Percentiles rank a stretch among this genome's conserved stretches.
phyloP scores from a whole-genome alignment of 2,329 filamentous ascomycete genomes.

The Diaporthe aspalathi region DNA sequence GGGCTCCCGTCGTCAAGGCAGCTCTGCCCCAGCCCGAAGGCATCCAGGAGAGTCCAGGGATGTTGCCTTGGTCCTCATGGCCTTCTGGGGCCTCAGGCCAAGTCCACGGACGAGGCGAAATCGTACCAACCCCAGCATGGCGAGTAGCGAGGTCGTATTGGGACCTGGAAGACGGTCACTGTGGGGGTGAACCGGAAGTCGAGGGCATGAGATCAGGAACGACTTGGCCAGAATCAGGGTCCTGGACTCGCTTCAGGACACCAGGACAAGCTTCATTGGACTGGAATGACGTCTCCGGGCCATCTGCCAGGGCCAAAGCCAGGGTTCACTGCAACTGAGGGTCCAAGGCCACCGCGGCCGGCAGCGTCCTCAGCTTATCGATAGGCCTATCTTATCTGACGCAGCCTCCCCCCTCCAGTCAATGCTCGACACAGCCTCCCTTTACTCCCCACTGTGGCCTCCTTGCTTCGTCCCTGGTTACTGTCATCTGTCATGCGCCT shows the following conservation, averaged over 20 bases:
- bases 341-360: too few species aligned
- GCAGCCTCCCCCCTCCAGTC: too few species aligned
- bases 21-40: constrained; percentile 1
- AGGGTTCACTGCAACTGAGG: not conserved
- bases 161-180: constrained; percentile 1
- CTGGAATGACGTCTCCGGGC: constrained; percentile 26
- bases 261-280: constrained; percentile 23
- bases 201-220: constrained; percentile 19
- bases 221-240: constrained; percentile 21
- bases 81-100: constrained; percentile 10
- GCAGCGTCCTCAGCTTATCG: not conserved
- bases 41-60: not conserved
- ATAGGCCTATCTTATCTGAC: not conserved
- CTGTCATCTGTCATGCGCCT: not conserved
- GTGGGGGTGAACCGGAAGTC: constrained; percentile 18
- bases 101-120: not conserved
- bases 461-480: too few species aligned
- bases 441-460: not conserved
- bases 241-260: not conserved
- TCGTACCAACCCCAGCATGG: not conserved
- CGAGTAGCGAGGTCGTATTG: constrained; percentile 7
- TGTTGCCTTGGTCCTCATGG: constrained; percentile 20
- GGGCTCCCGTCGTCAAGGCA: not conserved
- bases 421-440: not conserved
- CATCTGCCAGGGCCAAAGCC: too few species aligned